These are phyloP conservation scores for Annulohypoxylon nitens DNA, from an alignment of 495 filamentous ascomycete species.

Conservation along the genomic window DNA sequence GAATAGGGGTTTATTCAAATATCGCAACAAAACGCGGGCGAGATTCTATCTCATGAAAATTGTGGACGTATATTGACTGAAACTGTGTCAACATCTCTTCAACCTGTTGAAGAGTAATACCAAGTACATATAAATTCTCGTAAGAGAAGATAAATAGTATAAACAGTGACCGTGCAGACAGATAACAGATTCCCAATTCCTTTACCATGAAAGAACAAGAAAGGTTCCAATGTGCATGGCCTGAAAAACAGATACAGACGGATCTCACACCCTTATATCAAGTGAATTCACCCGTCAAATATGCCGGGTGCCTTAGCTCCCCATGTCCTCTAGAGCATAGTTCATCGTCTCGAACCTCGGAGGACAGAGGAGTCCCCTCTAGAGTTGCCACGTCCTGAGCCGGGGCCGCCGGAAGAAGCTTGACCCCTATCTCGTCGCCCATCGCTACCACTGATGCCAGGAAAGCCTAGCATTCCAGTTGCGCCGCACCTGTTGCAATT, in stretches of 20 bases:
- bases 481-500: constrained; percentile 36
- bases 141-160: background rate
- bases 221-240: background rate
- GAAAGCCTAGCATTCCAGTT: constrained; percentile 43
- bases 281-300: background rate
- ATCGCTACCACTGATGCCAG: constrained; percentile 21
- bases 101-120: no score
- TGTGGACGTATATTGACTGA: no score
- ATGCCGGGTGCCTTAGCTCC: background rate
- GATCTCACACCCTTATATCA: background rate
- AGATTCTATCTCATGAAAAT: no score
- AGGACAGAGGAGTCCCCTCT: constrained; percentile 28
- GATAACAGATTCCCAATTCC: background rate
- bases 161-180: no score
- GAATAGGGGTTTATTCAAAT: no score
- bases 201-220: background rate
- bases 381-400: constrained; percentile 38
- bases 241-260: no score
- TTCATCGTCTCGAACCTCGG: constrained; percentile 28
- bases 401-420: constrained; percentile 36
- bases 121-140: no score
- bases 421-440: constrained; percentile 25
- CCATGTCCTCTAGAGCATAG: background rate
- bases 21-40: no score
- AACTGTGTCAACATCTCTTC: no score